Evolutionary conservation across 2,329 filamentous ascomycete genomes (phyloP), one percentile per base, ranked within the genome.

Genomic region (Pseudopyricularia cyperi): DNA sequence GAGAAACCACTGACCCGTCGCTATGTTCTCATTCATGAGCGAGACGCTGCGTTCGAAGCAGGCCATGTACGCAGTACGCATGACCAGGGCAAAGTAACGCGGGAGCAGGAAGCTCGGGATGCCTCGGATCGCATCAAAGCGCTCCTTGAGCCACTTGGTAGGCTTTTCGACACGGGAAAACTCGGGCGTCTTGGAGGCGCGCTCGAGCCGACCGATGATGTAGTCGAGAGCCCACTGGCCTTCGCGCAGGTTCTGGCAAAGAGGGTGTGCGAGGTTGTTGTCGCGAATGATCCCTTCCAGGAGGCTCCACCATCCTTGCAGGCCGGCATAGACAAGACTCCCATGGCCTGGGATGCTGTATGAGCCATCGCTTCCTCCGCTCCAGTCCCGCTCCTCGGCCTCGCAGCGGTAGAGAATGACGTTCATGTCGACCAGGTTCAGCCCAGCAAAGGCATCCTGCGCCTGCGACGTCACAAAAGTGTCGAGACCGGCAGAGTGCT

Each of bases 291-390:
- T 85, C 53, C 86, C 76, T 59, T 89, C 84, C 42, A 98, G 71
- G 1, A 95, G 73, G 64, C 89, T 96, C 89, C 91, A 95, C 91
- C 93, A 98, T 35, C 94, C 94, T 66, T 98, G 93, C n/a, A 98
- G 75, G 55, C 93, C 93, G 55, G 91, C 91, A 66, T 97, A 98
- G 2, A 96, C 87, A 42, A 96, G 76, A 54, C 85, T 82, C 2
- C 90, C 91, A 62, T 89, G 74, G 1, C 83, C 83, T 1, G 93
- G 93, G 57, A 98, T 85, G 51, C 83, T 79, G 68, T 97, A 98
- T 8, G 83, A 83, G n/a, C 93, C 91, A 63, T 96, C 88, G 54
- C 79, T 76, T 4, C 89, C 88, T 50, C 76, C 77, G 57, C 86
- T 95, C 7, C 79, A 80, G 58, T 93, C 89, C 48, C 80, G 79